Base-by-base conservation (phyloP, 139 green algal species). In the Mesotaenium endlicherianum region DNA sequence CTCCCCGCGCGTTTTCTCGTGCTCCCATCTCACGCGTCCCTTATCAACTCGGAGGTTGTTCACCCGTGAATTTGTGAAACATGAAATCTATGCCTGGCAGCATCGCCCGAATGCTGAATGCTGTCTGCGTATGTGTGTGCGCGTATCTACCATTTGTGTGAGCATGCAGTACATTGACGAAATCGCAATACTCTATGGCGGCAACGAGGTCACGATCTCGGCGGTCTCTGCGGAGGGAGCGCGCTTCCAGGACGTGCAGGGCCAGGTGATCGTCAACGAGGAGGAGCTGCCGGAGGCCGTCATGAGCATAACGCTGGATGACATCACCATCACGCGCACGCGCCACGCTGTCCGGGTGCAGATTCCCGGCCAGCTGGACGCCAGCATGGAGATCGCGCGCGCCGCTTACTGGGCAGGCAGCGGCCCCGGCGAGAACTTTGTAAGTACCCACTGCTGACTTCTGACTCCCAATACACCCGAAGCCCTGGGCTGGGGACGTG, bases 111-210 rank as follows among this genome's bases (percentile, higher is more conserved):
- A n/a, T n/a, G n/a, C n/a, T n/a, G n/a, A n/a, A n/a, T n/a, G n/a
- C n/a, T n/a, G n/a, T n/a, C n/a, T n/a, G n/a, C n/a, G n/a, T n/a
- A n/a, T n/a, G n/a, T n/a, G n/a, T n/a, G n/a, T n/a, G n/a, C n/a
- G n/a, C n/a, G n/a, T n/a, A n/a, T n/a, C n/a, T n/a, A n/a, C n/a
- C n/a, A n/a, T n/a, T n/a, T n/a, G n/a, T n/a, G n/a, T n/a, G n/a
- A n/a, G 47, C 57, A 8, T 47, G n/a, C 80, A 85, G 80, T 84
- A 82, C 39, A 84, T 82, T 41, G 64, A 82, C 38, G 57, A 82
- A 17, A 45, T 82, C 64, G 59, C 68, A 11, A 42, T 82, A 16
- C 34, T 84, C 20, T 71, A 42, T 16, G 16, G 77, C 57, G 30
- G 17, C 34, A 43, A 36, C 20, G 4, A 44, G n/a, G 42, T 81